Percentiles rank a stretch among this genome's conserved stretches.
Evolutionary conservation across 2,329 filamentous ascomycete genomes (phyloP).

Genomic region (Pyricularia grisea): DNA sequence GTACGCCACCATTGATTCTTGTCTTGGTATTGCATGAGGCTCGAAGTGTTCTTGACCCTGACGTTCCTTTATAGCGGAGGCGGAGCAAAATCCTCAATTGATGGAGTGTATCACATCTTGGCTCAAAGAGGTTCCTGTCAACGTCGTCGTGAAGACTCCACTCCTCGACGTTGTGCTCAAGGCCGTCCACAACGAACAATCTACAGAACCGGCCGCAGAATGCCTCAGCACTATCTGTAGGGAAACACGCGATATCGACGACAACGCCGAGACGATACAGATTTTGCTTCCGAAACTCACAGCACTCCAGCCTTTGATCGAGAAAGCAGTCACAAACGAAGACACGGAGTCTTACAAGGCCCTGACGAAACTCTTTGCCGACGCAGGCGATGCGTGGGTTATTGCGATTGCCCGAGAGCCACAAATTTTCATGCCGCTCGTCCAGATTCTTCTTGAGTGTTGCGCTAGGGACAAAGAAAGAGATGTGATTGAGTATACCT

Average conservation of each 20-base stretch:
- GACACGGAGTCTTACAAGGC: constrained; percentile 82
- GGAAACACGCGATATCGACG: constrained; percentile 90
- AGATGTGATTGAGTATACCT: constrained; percentile 88
- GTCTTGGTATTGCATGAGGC: background rate
- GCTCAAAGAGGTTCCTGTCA: constrained; percentile 84
- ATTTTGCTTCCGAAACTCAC: constrained; percentile 74
- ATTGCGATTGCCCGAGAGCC: constrained; percentile 83
- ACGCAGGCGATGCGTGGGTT: constrained; percentile 91
- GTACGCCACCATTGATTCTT: constrained; percentile 37
- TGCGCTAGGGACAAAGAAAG: constrained; percentile 78
- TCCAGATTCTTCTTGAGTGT: constrained; percentile 88
- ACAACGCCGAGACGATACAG: constrained; percentile 74
- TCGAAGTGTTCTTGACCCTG: background rate
- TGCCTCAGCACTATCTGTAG: constrained; percentile 86
- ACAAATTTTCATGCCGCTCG: constrained; percentile 68
- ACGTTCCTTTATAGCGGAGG: constrained; percentile 20
- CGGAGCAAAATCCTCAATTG: constrained; percentile 78
- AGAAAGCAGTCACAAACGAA: constrained; percentile 65
- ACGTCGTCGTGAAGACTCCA: constrained; percentile 74
- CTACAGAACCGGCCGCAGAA: constrained; percentile 82
- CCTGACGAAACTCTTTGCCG: constrained; percentile 81
- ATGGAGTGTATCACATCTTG: constrained; percentile 95
- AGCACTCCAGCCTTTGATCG: constrained; percentile 66
- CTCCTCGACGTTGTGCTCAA: constrained; percentile 73
- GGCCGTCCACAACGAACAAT: constrained; percentile 64